These are phyloP conservation scores for Stemphylium beticola DNA, from an alignment of 2,329 filamentous ascomycete species.

Conservation along the genomic window DNA sequence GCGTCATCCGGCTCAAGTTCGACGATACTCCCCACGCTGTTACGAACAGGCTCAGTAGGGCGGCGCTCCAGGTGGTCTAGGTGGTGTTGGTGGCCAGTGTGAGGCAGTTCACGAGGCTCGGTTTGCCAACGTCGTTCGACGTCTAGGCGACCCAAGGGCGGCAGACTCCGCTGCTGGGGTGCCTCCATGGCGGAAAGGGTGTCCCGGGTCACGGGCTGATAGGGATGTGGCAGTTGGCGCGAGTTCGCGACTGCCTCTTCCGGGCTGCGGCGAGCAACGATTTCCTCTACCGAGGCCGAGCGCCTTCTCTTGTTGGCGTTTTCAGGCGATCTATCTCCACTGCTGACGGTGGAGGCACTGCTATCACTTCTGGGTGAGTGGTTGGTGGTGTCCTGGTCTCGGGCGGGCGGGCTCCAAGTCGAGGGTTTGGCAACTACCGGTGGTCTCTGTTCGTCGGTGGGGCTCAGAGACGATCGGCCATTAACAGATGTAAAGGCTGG, in stretches of 20 bases:
- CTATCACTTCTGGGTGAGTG: constrained; percentile 25
- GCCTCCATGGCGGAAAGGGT: constrained; percentile 33
- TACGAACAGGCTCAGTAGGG: constrained; percentile 22
- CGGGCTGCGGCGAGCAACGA: constrained; percentile 48
- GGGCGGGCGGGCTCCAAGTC: constrained; percentile 24
- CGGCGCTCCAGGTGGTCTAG: constrained; percentile 35
- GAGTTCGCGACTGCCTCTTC: constrained; percentile 42
- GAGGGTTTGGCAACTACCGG: constrained; percentile 25
- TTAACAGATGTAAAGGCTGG: constrained; percentile 48
- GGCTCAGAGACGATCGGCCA: constrained; percentile 37
- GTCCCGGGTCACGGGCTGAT: constrained; percentile 49
- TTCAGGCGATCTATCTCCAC: constrained; percentile 29
- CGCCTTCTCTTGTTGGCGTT: constrained; percentile 67
- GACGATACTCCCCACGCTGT: constrained; percentile 15
- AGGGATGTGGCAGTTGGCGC: constrained; percentile 42
- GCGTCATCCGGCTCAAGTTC: constrained; percentile 22
- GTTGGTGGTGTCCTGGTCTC: constrained; percentile 26
- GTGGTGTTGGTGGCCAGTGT: constrained; percentile 35
- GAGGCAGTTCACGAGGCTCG: constrained; percentile 33
- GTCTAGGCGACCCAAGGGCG: constrained; percentile 36
- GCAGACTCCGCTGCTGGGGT: constrained; percentile 31
- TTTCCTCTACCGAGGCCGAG: constrained; percentile 62
- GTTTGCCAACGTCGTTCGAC: constrained; percentile 39
- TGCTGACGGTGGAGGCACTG: constrained; percentile 28
- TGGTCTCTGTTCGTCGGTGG: constrained; percentile 30